Evolutionary conservation across 2,329 filamentous ascomycete genomes (phyloP).

Genomic region (Colletotrichum higginsianum): DNA sequence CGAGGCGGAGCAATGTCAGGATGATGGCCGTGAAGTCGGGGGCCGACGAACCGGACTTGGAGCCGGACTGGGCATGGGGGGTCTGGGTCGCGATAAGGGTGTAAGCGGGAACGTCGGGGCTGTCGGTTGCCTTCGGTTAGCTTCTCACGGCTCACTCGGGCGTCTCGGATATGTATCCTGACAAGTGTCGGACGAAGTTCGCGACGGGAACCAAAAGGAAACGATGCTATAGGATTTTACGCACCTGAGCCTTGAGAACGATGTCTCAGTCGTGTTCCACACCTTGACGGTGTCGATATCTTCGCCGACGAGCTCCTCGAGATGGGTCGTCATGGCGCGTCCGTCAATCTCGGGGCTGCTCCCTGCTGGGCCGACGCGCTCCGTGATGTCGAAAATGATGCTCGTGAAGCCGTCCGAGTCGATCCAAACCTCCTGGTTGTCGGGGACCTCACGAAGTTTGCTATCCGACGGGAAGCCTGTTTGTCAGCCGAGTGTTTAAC

Average conservation of each 20-base stretch:
- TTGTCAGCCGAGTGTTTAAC: background rate
- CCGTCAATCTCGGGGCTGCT: constrained; percentile 75
- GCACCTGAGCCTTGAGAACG: constrained; percentile 70
- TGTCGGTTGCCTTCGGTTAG: constrained; percentile 45
- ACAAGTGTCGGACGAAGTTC: background rate
- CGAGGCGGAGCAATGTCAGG: constrained; percentile 83
- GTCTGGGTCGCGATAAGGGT: constrained; percentile 79
- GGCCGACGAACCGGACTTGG: constrained; percentile 51
- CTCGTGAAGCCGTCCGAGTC: constrained; percentile 86
- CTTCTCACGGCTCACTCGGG: constrained; percentile 34
- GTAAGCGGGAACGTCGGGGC: constrained; percentile 71
- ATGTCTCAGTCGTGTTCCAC: constrained; percentile 74
- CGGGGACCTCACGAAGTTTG: constrained; percentile 81
- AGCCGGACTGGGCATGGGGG: constrained; percentile 50
- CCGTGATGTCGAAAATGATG: constrained; percentile 91
- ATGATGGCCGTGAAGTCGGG: constrained; percentile 82
- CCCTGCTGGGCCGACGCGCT: constrained; percentile 76
- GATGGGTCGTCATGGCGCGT: constrained; percentile 77
- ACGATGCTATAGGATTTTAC: constrained; percentile 44
- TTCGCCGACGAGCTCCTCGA: constrained; percentile 78
- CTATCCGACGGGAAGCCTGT: constrained; percentile 56
- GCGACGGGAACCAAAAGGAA: background rate
- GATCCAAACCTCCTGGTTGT: constrained; percentile 94
- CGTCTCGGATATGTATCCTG: background rate
- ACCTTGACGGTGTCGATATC: constrained; percentile 76